Base-by-base conservation (phyloP, 2,329 filamentous ascomycete species). In the Alternaria sp. region DNA sequence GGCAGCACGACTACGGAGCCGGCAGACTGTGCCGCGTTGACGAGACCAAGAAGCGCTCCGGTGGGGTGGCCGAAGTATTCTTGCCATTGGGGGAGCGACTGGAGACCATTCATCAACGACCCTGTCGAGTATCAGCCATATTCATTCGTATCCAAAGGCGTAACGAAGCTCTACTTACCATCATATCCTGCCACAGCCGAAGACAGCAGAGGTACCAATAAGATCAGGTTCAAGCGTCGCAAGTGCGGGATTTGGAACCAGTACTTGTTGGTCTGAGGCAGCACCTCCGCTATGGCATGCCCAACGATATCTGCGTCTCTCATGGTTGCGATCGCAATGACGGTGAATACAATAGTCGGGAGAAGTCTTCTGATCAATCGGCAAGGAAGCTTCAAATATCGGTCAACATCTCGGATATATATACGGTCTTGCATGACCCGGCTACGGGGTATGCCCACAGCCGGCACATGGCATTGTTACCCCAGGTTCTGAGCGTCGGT, bases 201-300 rank as follows among this genome's bases (percentile, higher is more conserved):
- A 0, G 82, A 83, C 0, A 85, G 63, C 4, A 84, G 71, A 1
- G 83, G 82, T 2, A 85, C 68, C 5, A 84, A 56, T 0, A 85
- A 76, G 13, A 83, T 71, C 9, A 84, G 67, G 57, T 85, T 85
- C 8, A 85, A 77, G 30, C 77, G 69, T 7, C 84, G 68, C 1
- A 86, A 71, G 73, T 85, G 82, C 1, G 78, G 74, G 4, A 76
- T 73, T 5, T 77, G 76, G 59, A 80, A 84, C 84, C 84, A 85
- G 32, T 54, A 54, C 32, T 54, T 54, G 32, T 54, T 67, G 54
- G 82, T 76, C 25, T 79, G 60, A n/a, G 83, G 83, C 5, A 85
- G 73, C 8, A 84, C 75, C 50, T 77, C 73, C 13, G 75, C 75
- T 12, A 79, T 66, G 8, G 70, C 64, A 15, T 59, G 57, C 11